Base-by-base conservation (phyloP, 257 asterid species). In the Primulina tabacum region DNA sequence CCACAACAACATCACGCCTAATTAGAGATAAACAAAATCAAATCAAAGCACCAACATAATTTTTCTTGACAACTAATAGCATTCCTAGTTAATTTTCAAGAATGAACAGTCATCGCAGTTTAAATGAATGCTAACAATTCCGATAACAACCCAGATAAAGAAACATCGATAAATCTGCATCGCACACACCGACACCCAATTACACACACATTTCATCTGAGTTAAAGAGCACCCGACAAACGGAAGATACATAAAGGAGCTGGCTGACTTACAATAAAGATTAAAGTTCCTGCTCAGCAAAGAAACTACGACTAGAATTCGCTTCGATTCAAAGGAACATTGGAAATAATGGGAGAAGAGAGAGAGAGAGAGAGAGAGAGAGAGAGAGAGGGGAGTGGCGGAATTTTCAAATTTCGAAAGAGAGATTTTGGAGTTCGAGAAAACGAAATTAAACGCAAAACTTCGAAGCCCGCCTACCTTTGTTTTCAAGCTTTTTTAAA, bases 331-430 rank as follows among this genome's bases (percentile, higher is more conserved):
- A 62, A 14, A 57, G 53, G 57, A 20, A 8, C 40, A 56, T 38
- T 55, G 50, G 16, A 68, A 35, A 10, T 4, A 16, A 50, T 43
- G 37, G 56, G 28, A n/a, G n/a, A n/a, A n/a, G n/a, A n/a, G 52
- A 28, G 29, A 61, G 56, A 60, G 56, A 50, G 52, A 28, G 29
- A 61, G 56, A 60, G 56, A 59, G 43, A 67, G 67, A 37, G 26
- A 24, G 26, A 24, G 26, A 24, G 26, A 50, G 52, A 28, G 29
- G 55, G 56, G 26, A 24, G 26, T 0, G 26, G 26, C 8, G 69
- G 64, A 68, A 37, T 70, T 83, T 88, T 86, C 85, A 81, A 88
- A 88, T 2, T 78, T 78, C 70, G 78, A 82, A 80, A 73, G 21
- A 60, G 37, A 57, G 65, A 40, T 67, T 16, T 18, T 61, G 50